Evolutionary conservation across 441 rosid species (phyloP), one percentile per base, ranked within the genome.

Genomic region (Erodium moschatum): DNA sequence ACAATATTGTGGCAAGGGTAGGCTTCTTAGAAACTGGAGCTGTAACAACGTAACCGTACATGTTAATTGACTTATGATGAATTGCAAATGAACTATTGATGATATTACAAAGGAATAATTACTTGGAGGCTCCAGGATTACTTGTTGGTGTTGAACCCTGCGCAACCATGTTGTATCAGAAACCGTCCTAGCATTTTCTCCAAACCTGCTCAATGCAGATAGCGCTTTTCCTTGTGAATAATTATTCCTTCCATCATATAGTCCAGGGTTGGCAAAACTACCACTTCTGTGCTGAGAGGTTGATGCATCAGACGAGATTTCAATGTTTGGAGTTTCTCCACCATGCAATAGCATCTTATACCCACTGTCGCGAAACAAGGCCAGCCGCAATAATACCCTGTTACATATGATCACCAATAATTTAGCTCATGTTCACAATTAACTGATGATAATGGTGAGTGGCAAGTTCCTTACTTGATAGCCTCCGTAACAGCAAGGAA

Each of bases 301-400:
- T 21, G 84, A 54, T 72, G 71, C 50, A 48, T 83, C 79, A 18
- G 73, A 64, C 65, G 78, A 74, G 67, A 78, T 79, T 71, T 82
- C 96, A 38, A 70, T 77, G 74, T 87, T 91, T 69, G 85, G 84
- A 44, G 86, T 87, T 80, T 86, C 92, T 33, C 96, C 96, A 27
- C 97, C 97, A 69, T 88, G 92, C 68, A 91, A 85, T 81, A 91
- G 90, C 97, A 94, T 91, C 85, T 79, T 89, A 78, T 88, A 94
- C 61, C 98, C 96, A 61, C 92, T 79, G 69, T 82, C 77, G 46
- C 77, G 81, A 69, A 91, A 87, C 82, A 85, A 72, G 24, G 90
- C 89, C 80, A 91, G 80, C 77, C 97, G 81, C 66, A 85, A 72
- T 3, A 83, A 60, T 44, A 89, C 85, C 92, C 97, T 94, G 84